Evolutionary conservation across 345 rosid genomes (phyloP).

Genomic region (Eucalyptus globulus): DNA sequence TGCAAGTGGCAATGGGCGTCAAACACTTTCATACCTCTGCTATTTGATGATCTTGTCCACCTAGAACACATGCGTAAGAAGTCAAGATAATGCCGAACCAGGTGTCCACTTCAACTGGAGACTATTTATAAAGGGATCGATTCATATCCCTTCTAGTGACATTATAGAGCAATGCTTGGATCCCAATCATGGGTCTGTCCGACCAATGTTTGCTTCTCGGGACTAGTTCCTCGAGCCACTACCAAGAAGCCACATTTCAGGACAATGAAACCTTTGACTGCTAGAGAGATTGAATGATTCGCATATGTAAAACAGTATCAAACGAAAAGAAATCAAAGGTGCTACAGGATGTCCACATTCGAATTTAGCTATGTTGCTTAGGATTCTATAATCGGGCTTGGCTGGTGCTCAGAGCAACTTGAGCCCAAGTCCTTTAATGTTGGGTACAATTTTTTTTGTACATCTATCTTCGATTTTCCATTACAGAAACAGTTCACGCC

Average conservation of each 20-base stretch:
- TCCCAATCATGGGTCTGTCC: not conserved
- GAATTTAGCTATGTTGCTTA: not conserved
- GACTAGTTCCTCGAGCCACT: not conserved
- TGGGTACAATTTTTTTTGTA: not conserved
- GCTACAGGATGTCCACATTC: not conserved
- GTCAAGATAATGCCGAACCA: not conserved
- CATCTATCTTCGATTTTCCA: not conserved
- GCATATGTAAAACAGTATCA: not conserved
- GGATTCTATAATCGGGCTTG: not conserved
- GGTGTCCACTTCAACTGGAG: not conserved
- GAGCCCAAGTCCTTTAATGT: not conserved
- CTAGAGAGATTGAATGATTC: not conserved
- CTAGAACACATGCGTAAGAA: not conserved
- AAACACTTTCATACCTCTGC: slow-evolving; percentile 42
- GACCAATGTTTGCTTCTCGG: not conserved
- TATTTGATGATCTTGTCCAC: not conserved
- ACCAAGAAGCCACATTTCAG: not conserved
- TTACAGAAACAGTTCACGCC: not conserved
- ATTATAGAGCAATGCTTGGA: not conserved
- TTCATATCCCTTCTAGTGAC: not conserved
- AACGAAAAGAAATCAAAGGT: not conserved
- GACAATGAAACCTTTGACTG: not conserved
- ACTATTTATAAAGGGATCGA: not conserved
- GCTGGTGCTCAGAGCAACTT: not conserved
- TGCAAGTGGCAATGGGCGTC: slow-evolving; percentile 97